Evolutionary conservation across 2,329 filamentous ascomycete genomes (phyloP).

Genomic region (Whalleya microplaca): DNA sequence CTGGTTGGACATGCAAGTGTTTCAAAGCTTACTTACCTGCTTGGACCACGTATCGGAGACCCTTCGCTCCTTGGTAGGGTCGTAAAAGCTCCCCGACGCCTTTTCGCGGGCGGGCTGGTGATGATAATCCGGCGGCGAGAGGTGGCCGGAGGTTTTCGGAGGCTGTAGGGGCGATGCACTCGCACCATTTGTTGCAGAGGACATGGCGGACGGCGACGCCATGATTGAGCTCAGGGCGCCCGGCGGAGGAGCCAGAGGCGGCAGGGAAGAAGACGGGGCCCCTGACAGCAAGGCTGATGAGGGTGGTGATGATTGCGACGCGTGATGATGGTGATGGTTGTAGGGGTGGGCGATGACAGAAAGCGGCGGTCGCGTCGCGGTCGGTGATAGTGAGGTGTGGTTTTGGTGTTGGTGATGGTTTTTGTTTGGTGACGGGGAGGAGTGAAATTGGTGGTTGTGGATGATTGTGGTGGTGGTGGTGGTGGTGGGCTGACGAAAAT

Average conservation of each 20-base stretch:
- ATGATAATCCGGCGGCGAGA: conserved; percentile 39
- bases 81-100: conserved; percentile 48
- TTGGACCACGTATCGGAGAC: conserved; percentile 41
- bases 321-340: conserved; percentile 22
- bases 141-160: conserved; percentile 35
- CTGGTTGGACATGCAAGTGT: conserved; percentile 6
- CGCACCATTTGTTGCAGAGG: conserved; percentile 36
- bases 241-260: conserved; percentile 38
- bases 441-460: too few species aligned
- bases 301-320: conserved; percentile 28
- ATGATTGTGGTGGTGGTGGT: conserved; percentile 30
- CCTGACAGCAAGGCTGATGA: conserved; percentile 18
- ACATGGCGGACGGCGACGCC: conserved; percentile 36
- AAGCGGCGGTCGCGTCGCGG: conserved; percentile 31
- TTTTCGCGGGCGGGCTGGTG: conserved; percentile 42
- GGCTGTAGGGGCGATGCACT: conserved; percentile 41
- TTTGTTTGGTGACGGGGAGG: conserved; percentile 26
- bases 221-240: conserved; percentile 39
- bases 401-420: conserved; percentile 31
- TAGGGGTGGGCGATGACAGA: conserved; percentile 33
- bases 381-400: conserved; percentile 12
- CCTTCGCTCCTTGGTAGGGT: conserved; percentile 46
- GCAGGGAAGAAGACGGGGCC: conserved; percentile 27
- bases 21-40: conserved; percentile 37
- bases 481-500: conserved; percentile 39